Evolutionary conservation across 148 eudicot species (phyloP).

Genomic region (Limonium bicolor): DNA sequence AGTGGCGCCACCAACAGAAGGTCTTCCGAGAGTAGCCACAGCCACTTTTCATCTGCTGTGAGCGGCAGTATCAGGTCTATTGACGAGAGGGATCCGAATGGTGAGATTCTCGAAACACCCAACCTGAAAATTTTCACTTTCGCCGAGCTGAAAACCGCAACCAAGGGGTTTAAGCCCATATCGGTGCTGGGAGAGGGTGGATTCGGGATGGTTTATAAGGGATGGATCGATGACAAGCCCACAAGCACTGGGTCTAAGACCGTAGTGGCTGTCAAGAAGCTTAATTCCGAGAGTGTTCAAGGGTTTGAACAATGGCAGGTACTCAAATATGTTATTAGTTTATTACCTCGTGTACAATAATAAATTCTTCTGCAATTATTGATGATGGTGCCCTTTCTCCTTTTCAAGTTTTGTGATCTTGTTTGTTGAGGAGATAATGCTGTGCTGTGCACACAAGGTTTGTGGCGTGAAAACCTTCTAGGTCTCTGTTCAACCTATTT

Average conservation of each 20-base stretch:
- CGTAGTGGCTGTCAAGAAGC: conserved; percentile 65
- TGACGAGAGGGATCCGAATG: conserved; percentile 6
- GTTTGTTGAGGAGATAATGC: too few species aligned
- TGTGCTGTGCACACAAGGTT: too few species aligned
- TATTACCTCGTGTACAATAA: neutral
- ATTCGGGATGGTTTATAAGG: conserved; percentile 66
- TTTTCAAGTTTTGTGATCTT: too few species aligned
- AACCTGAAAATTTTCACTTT: conserved; percentile 43
- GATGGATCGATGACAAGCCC: conserved; percentile 50
- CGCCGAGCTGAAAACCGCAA: conserved; percentile 43
- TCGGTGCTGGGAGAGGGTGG: conserved; percentile 57
- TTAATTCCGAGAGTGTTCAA: conserved; percentile 50
- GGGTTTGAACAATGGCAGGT: conserved; percentile 74
- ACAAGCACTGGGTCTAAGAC: conserved; percentile 22
- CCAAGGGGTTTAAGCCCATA: conserved; percentile 38
- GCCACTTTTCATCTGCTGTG: too few species aligned
- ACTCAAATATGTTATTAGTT: neutral
- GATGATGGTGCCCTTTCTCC: too few species aligned
- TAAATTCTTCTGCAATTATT: neutral
- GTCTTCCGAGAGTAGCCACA: conserved; percentile 14
- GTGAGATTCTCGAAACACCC: conserved; percentile 28
- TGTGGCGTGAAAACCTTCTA: too few species aligned
- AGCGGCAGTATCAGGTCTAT: too few species aligned
- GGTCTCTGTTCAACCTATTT: too few species aligned
- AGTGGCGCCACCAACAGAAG: conserved; percentile 24